Base-by-base conservation (phyloP, 192 early-diverging fungal genomes). In the Piromyces finnis region DNA sequence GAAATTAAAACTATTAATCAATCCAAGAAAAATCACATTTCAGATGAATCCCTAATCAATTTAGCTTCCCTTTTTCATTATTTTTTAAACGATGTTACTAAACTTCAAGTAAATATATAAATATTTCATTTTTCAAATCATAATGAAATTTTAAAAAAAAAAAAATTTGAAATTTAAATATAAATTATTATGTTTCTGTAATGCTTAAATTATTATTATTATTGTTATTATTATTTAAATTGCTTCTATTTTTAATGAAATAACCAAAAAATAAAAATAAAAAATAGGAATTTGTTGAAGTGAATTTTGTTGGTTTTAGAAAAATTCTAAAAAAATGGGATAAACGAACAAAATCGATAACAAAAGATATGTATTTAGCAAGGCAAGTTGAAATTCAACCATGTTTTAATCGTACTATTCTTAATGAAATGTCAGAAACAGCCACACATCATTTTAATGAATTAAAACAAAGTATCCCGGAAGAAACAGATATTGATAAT, bases 301-400 rank as follows among this genome's bases (percentile, higher is more conserved):
- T 98, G 39, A 99, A 99, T 85, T 92, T 89, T 30, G 94, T 93
- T 27, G 98, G 97, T 30, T 99, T 99, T 84, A 87, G 97, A 32
- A 99, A 99, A 89, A 99, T 99, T 78, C 83, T 99, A 78, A 99
- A 99, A 84, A 99, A 99, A 85, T 99, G 96, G 96, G 98, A 99
- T 90, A 99, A 99, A 87, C 91, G 98, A 32, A 94, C 94, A 78
- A 98, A 98, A 85, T 94, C 95, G 5, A 94, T 92, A 78, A 99
- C 96, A 29, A 99, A 98, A 82, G 98, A 99, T 83, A 89, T 99
- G 36, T 99, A 98, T 82, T 90, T 99, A 15, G 93, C 95, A 4
- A 92, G 98, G 16, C 98, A 99, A 84, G 91, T 99, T 37, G 98
- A 99, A 79, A 93, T 98, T 27, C 97, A 98, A 84, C 98, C 96